These are phyloP conservation scores for Microbotryum lychnidis-dioicae DNA, from an alignment of 1,284 basidiomycete species.

Conservation along the genomic window DNA sequence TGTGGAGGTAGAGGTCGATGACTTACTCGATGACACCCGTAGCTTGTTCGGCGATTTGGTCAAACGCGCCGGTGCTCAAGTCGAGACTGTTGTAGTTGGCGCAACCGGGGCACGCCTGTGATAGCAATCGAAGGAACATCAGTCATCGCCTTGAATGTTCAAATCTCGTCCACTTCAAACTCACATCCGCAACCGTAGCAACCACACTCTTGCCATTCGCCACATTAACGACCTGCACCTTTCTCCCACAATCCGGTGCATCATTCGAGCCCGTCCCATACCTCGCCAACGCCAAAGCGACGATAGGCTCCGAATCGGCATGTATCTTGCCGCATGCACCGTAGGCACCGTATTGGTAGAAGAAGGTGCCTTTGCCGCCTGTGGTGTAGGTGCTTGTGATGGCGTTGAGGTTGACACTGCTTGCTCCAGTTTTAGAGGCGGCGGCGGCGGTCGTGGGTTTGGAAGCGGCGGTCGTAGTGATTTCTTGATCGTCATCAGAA, in stretches of 20 bases:
- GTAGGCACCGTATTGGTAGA: slow-evolving; percentile 54
- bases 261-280: slow-evolving; percentile 49
- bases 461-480: neutral
- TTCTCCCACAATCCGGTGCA: slow-evolving; percentile 57
- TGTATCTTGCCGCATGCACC: slow-evolving; percentile 61
- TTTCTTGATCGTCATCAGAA: slow-evolving; percentile 4
- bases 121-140: neutral
- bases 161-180: slow-evolving; percentile 54
- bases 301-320: slow-evolving; percentile 57
- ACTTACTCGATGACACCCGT: slow-evolving; percentile 51
- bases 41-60: slow-evolving; percentile 48
- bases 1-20: too few relatives aligned
- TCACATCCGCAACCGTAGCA: slow-evolving; percentile 50
- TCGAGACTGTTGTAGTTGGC: slow-evolving; percentile 50
- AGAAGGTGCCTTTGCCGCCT: slow-evolving; percentile 52
- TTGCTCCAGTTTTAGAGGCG: neutral
- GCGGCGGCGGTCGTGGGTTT: neutral
- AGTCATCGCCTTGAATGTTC: neutral
- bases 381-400: neutral
- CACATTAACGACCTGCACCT: slow-evolving; percentile 56
- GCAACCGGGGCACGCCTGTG: slow-evolving; percentile 13
- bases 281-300: slow-evolving; percentile 50
- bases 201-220: slow-evolving; percentile 23
- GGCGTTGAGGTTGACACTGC: neutral
- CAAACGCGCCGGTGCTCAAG: slow-evolving; percentile 65